These are phyloP conservation scores for Arxiozyma slooffiae DNA, from an alignment of 1,139 yeast species.

Conservation along the genomic window DNA sequence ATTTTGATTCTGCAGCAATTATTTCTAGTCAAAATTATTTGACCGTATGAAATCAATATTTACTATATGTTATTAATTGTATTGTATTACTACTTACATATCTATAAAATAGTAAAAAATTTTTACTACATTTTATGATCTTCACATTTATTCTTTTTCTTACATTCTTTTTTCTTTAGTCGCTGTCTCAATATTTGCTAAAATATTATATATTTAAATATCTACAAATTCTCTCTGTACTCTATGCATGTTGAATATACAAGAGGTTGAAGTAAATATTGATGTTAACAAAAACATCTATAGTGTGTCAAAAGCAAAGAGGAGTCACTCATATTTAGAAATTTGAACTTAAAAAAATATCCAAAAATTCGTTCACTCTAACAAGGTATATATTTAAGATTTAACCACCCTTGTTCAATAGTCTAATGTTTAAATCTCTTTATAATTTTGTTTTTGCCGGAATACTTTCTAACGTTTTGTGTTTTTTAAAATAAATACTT, in stretches of 20 bases:
- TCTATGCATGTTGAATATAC: slow-evolving; percentile 9
- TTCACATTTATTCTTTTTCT: not conserved
- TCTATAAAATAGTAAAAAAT: no score
- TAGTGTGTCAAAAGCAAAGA: slow-evolving; percentile 34
- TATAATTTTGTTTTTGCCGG: slow-evolving; percentile 11
- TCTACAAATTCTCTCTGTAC: slow-evolving; percentile 16
- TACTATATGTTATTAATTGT: no score
- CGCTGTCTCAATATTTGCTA: not conserved
- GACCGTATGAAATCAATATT: no score
- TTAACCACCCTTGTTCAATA: slow-evolving; percentile 29
- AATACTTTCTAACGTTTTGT: slow-evolving; percentile 5
- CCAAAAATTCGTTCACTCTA: slow-evolving; percentile 35
- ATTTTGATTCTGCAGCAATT: no score
- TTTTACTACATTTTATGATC: no score
- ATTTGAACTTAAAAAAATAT: slow-evolving; percentile 34
- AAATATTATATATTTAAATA: slow-evolving; percentile 4
- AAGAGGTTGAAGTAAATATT: slow-evolving; percentile 7
- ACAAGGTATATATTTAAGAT: slow-evolving; percentile 37
- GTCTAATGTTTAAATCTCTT: slow-evolving; percentile 17
- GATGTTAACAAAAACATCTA: slow-evolving; percentile 22
- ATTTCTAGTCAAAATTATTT: not conserved
- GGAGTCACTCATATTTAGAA: slow-evolving; percentile 32
- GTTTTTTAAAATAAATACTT: slow-evolving; percentile 15
- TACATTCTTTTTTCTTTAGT: not conserved
- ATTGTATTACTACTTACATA: no score